Evolutionary conservation across 148 eudicot species (phyloP).

Genomic region (Rhododendron vialii): DNA sequence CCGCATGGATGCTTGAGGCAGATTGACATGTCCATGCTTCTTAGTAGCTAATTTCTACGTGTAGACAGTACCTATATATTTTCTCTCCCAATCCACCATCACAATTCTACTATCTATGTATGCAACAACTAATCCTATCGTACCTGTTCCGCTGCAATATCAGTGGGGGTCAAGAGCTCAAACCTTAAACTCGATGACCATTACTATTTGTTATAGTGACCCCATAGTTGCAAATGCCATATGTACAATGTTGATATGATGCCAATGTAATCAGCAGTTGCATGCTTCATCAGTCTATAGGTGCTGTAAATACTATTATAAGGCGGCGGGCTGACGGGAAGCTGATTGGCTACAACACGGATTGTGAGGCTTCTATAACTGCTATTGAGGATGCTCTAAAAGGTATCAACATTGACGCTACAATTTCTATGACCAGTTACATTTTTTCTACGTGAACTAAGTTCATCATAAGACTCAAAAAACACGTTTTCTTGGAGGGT

Average conservation of each 20-base stretch:
- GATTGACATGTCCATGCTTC: not conserved
- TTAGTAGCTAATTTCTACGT: not conserved
- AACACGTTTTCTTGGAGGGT: not conserved
- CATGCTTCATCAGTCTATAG: conserved; percentile 37
- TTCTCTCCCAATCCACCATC: not conserved
- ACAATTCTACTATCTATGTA: not conserved
- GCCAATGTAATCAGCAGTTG: conserved; percentile 13
- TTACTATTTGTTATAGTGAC: not conserved
- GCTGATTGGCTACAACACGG: conserved; percentile 48
- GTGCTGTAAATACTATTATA: conserved; percentile 50
- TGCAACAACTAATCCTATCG: no score
- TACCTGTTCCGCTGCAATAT: not conserved
- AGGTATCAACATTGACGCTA: conserved; percentile 18
- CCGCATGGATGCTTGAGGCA: not conserved
- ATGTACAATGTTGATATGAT: not conserved
- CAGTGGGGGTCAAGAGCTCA: not conserved
- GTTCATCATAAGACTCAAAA: not conserved
- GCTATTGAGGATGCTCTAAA: conserved; percentile 52
- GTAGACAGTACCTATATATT: not conserved
- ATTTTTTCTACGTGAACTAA: not conserved
- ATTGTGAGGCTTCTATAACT: conserved; percentile 49
- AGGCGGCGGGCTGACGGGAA: conserved; percentile 40
- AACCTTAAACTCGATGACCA: not conserved
- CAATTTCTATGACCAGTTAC: conserved; percentile 6
- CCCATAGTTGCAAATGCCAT: not conserved